Percentiles rank a stretch among this genome's conserved stretches.
Conservation (phyloP, 2,329 filamentous ascomycete genomes). For the Paraconiothyrium sp. region DNA sequence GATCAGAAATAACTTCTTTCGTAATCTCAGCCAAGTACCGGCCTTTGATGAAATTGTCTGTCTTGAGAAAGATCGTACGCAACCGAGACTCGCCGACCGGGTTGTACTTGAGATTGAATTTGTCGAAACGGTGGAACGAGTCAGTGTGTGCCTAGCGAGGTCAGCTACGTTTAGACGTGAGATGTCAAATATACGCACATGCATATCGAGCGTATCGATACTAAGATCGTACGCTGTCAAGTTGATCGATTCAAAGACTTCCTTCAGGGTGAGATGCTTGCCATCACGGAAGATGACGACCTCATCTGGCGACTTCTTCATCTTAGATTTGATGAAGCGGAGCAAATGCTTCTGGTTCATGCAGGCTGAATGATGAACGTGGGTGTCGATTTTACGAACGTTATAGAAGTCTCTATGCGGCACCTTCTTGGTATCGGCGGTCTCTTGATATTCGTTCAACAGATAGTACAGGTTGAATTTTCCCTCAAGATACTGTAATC, state of each 20-base stretch:
- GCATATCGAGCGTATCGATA: conserved; percentile 99
- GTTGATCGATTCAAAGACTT: conserved; percentile 98
- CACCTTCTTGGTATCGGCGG: conserved; percentile 96
- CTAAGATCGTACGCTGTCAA: conserved; percentile 96
- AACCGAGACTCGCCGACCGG: conserved; percentile 94
- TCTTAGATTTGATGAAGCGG: conserved; percentile 99
- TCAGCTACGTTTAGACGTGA: conserved; percentile 19
- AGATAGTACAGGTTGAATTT: conserved; percentile 96
- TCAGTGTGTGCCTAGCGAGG: conserved; percentile 82
- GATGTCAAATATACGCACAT: conserved; percentile 66
- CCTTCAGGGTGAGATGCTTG: conserved; percentile 86
- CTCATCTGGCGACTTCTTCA: conserved; percentile 98
- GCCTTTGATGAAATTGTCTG: conserved; percentile 96
- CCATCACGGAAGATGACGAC: conserved; percentile 92
- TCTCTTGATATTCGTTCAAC: conserved; percentile 96
- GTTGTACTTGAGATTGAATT: conserved; percentile 99
- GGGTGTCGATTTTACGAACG: conserved; percentile 96
- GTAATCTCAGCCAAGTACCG: conserved; percentile 97
- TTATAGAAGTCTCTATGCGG: conserved; percentile 99
- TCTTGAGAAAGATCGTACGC: conserved; percentile 98
- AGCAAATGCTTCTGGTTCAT: conserved; percentile 99
- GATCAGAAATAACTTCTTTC: conserved; percentile 94
- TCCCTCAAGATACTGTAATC: conserved; percentile 93
- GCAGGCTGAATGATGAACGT: conserved; percentile 98
- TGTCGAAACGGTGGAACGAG: conserved; percentile 98